Base-by-base conservation (phyloP, 2,329 filamentous ascomycete species). In the Graphiopsis chlorocephala region DNA sequence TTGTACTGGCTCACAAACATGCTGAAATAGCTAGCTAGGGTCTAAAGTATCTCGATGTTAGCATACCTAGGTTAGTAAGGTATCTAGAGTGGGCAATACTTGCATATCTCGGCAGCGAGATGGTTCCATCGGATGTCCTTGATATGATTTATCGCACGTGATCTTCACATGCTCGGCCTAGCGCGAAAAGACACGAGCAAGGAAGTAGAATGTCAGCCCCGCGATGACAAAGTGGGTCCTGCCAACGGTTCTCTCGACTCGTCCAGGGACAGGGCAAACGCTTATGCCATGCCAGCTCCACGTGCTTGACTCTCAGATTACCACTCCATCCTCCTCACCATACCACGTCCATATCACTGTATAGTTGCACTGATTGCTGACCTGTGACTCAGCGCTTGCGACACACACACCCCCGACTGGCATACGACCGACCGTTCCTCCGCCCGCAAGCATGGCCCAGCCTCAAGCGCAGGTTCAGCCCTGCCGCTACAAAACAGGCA, bases 401-500 rank as follows among this genome's bases (percentile, higher is more conserved):
- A n/a, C n/a, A 31, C 50, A 53, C 20, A 31, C 15, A 31, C 25
- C 26, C 29, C 14, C 50, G 26, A 31, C 50, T 53, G 50, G 28
- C 15, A 17, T n/a, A 11, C 50, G 23, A 28, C 50, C 28, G 28
- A 31, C 50, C 15, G 15, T 17, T 28, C 50, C 50, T 29, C n/a
- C 53, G 29, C 29, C 20, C 29, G 31, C 53, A 31, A 52, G 6
- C 48, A 62, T 62, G 60, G 53, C 62, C 6, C 69, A 70, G 63
- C 68, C 69, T 61, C 72, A 74, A 68, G 70, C 75, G 26, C 89
- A 93, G 78, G 87, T 98, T 68, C 93, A 98, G 80, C 93, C 95
- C 73, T 99, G 94, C 78, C 88, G 93, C 71, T 99, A 99, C 85
- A 99, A 98, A 83, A 97, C 96, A 7, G 95, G 95, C 69, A 99